Evolutionary conservation across 768 basidiomycete genomes (phyloP).

Genomic region (Lactarius psammicola): DNA sequence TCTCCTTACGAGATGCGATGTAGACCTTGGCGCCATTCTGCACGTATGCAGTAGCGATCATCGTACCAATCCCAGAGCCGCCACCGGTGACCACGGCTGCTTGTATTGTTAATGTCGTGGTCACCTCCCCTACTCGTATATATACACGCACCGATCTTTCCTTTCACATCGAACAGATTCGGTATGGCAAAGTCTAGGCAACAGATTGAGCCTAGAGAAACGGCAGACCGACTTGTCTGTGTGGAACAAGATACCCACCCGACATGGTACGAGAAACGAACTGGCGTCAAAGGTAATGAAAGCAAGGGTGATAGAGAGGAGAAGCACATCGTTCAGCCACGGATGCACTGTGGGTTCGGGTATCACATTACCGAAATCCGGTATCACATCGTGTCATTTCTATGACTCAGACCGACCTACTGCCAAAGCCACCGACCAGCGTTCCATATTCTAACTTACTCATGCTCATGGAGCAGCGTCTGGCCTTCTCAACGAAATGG

Average conservation of each 20-base stretch:
- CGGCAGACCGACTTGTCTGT: not conserved
- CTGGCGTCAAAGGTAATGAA: not conserved
- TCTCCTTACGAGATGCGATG: slow-evolving; percentile 83
- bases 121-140: not conserved
- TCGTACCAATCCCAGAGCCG: slow-evolving; percentile 77
- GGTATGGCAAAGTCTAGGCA: slow-evolving; percentile 22
- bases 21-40: slow-evolving; percentile 88
- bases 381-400: not conserved
- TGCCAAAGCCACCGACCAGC: too few relatives aligned
- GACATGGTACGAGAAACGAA: slow-evolving; percentile 7
- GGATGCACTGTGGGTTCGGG: not conserved
- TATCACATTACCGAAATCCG: not conserved
- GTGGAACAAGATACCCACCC: not conserved
- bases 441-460: not conserved
- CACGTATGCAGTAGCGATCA: slow-evolving; percentile 80
- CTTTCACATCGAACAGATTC: slow-evolving; percentile 27
- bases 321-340: not conserved
- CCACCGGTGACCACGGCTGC: slow-evolving; percentile 81
- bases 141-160: slow-evolving; percentile 25
- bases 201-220: not conserved
- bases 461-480: not conserved
- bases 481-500: not conserved
- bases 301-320: not conserved
- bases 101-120: not conserved
- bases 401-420: not conserved